Evolutionary conservation across 1,284 basidiomycete genomes (phyloP).

Genomic region (Gomphus sp.): DNA sequence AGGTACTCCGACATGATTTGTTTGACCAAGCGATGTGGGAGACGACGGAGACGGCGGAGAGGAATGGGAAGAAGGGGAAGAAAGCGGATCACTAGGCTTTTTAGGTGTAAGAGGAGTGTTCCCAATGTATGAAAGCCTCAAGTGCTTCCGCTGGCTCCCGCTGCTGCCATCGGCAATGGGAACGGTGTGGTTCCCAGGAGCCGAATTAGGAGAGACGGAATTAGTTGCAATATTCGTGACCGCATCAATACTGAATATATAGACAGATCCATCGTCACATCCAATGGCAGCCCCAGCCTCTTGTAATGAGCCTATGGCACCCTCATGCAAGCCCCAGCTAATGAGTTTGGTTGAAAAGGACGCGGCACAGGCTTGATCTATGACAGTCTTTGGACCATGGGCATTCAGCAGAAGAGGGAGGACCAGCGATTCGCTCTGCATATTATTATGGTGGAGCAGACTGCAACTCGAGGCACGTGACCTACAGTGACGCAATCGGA

Average conservation of each 20-base stretch:
- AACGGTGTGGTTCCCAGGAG: background rate
- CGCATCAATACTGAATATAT: slow-evolving; percentile 17
- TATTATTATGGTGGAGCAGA: no score
- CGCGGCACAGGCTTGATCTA: background rate
- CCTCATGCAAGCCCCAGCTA: slow-evolving; percentile 13
- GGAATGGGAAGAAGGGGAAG: slow-evolving; percentile 36
- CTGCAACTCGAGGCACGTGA: background rate
- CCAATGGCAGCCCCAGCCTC: slow-evolving; percentile 20
- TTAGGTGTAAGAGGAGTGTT: background rate
- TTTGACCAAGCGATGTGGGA: background rate
- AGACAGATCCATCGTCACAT: slow-evolving; percentile 28
- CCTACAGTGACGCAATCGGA: background rate
- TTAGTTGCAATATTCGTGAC: background rate
- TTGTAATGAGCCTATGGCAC: background rate
- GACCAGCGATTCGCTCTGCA: slow-evolving; percentile 7
- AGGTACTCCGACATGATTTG: background rate
- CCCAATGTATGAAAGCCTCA: background rate
- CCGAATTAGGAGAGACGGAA: background rate
- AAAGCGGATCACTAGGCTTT: slow-evolving; percentile 2
- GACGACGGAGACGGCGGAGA: slow-evolving; percentile 20
- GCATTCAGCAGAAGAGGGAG: slow-evolving; percentile 4
- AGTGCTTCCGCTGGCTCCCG: background rate
- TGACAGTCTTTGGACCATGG: background rate
- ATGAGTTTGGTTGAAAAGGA: slow-evolving; percentile 8
- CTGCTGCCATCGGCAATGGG: background rate